Evolutionary conservation across 192 early-diverging fungal species (phyloP), one percentile per base, ranked within the genome.

Genomic region (Podila clonocystis): DNA sequence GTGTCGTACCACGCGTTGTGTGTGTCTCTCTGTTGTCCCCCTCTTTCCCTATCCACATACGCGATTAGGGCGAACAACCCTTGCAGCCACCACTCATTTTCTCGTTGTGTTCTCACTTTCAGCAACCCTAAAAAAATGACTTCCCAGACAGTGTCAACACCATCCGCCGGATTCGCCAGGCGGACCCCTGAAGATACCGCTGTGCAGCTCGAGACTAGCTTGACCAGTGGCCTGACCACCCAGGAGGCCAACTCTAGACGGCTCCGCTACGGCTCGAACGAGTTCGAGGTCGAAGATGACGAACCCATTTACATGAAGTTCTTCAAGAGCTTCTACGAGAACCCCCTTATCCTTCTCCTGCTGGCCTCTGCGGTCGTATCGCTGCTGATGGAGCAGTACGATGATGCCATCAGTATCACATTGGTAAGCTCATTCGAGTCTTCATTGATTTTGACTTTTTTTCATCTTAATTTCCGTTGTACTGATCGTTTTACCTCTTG

Each of bases 361-460:
- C 82, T 95, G 31, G 92, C 84, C 8, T 94, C 93, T 0, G 94
- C 95, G 0, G 70, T 77, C 24, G 85, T 96, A 24, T 95, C 93
- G 0, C 50, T 94, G 15, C 52, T 92, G 8, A 87, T 96, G 86
- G 93, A 93, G 8, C 91, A 96, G 69, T 69, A 87, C 24, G 91
- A 94, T 67, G 94, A 96, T 83, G 97, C 97, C 17, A 84, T 95
- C 65, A 92, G 91, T 68, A 95, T 96, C 57, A 88, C 94, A 24
- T 77, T 95, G 82, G 93, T 94, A 74, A 70, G 65, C 45, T 38
- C 31, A 24, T 33, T 57, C 65, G 9, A n/a, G 26, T 30, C 68
- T 31, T 49, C 49, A 58, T 60, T 55, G 48, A 63, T 33, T 22
- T 19, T 50, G 45, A 48, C 26, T 58, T 22, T 22, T 22, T 57